Base-by-base conservation (phyloP, 495 filamentous ascomycete species). In the Margaritispora aquatica region DNA sequence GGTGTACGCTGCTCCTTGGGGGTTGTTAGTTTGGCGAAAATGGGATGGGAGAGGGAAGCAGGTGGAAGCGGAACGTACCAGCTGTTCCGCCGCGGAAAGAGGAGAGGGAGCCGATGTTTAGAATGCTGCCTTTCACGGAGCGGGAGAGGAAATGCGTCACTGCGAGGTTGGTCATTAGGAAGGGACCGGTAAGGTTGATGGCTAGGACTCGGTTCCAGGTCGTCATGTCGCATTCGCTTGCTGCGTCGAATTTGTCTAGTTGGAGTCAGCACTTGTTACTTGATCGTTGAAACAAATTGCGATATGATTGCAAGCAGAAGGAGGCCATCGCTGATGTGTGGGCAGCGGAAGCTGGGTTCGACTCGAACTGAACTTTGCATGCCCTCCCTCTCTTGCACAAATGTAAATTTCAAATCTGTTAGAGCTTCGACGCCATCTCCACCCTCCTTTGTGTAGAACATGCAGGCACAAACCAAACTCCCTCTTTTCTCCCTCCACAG, bases 61-160 rank as follows among this genome's bases (percentile, higher is more conserved):
- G 48, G 21, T 7, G 20, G 3, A 21, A 51, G 17, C 4, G 50
- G 50, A 52, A 26, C 50, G 7, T 11, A 52, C 53, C 53, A 68
- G 64, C 21, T 57, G 62, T 38, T 60, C 69, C 68, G 20, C 64
- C 74, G 31, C 66, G 58, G 26, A 44, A 59, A 38, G 66, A 70
- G 22, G 73, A 65, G 34, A 64, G 70, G 50, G 75, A 76, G 24
- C 73, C 70, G n/a, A 81, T 77, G 67, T 80, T 80, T 57, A 82
- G 68, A 54, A 81, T 78, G 26, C 74, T 63, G 34, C 72, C 68
- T 63, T 21, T 23, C 31, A 67, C 68, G 69, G 76, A 74, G 59
- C 76, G 74, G 5, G 68, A 72, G 11, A 87, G 55, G 15, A 44
- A 44, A 17, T 44, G 38, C 8, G 38, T 44, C 3, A 44, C 38